These are phyloP conservation scores for Exophiala sp. DNA, from an alignment of 2,329 filamentous ascomycete species.

Conservation along the genomic window DNA sequence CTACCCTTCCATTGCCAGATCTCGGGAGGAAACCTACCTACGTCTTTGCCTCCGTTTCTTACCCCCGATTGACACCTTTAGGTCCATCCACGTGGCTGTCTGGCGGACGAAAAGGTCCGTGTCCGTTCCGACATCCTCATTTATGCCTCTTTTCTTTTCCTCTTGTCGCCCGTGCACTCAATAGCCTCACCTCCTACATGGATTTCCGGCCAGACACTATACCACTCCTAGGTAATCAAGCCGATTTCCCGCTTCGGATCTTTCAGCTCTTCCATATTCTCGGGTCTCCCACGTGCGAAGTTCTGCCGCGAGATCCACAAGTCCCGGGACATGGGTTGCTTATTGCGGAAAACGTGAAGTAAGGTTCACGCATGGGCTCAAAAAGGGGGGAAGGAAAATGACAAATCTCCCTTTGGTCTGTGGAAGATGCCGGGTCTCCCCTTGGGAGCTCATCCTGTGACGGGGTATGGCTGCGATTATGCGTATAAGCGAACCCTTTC, in stretches of 20 bases:
- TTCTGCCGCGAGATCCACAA: not conserved
- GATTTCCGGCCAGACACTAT: not conserved
- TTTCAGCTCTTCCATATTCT: conserved; percentile 3
- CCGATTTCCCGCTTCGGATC: conserved; percentile 2
- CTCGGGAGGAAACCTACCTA: no score
- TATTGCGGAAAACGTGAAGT: not conserved
- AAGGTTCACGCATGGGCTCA: not conserved
- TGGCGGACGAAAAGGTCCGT: not conserved
- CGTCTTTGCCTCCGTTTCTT: not conserved
- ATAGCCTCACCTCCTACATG: not conserved
- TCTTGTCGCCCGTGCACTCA: conserved; percentile 4
- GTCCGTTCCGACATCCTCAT: not conserved
- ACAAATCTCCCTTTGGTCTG: not conserved
- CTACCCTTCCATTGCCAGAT: no score
- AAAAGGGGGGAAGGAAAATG: not conserved
- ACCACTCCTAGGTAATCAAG: conserved; percentile 2
- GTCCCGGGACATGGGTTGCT: not conserved
- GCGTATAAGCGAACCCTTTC: no score
- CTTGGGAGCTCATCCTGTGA: not conserved
- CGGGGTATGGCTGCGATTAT: no score
- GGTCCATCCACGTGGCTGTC: not conserved
- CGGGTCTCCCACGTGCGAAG: conserved; percentile 6
- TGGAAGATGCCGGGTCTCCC: not conserved
- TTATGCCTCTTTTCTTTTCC: not conserved
- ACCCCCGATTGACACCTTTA: no score